Conservation (phyloP, 441 rosid genomes). For the Gossypium laxum region DNA sequence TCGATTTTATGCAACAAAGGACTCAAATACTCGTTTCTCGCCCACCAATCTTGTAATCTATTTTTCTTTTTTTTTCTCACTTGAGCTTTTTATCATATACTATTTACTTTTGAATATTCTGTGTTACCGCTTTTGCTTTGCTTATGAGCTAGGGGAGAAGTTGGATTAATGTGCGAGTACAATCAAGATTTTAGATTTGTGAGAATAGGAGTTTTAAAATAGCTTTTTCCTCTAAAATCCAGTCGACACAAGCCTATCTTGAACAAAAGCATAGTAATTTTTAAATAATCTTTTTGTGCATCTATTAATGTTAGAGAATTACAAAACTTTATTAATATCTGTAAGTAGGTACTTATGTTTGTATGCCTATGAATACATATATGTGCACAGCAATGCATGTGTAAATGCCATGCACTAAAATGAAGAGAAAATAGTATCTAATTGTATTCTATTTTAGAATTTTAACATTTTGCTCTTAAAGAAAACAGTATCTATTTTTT, state of each 20-base stretch:
- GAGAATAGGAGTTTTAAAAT: background rate
- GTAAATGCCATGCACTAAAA: background rate
- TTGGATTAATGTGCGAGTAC: background rate
- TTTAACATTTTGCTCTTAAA: background rate
- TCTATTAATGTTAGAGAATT: background rate
- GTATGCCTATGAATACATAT: background rate
- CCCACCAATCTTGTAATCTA: constrained; percentile 76
- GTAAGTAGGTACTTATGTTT: background rate
- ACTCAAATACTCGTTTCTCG: constrained; percentile 67
- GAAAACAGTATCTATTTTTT: background rate
- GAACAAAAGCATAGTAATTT: background rate
- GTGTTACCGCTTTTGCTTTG: background rate
- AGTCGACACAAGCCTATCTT: background rate
- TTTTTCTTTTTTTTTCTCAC: constrained; percentile 7
- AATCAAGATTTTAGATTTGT: background rate
- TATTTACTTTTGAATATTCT: constrained; percentile 6
- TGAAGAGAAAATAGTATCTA: background rate
- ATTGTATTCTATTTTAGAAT: background rate
- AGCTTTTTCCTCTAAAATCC: background rate
- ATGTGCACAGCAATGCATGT: background rate
- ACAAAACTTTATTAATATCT: background rate
- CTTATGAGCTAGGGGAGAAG: background rate
- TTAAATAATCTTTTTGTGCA: background rate
- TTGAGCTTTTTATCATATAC: background rate
- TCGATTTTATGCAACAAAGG: constrained; percentile 88